Evolutionary conservation across 768 basidiomycete genomes (phyloP), one percentile per base, ranked within the genome.

Genomic region (Phlebiopsis flavidoalba): DNA sequence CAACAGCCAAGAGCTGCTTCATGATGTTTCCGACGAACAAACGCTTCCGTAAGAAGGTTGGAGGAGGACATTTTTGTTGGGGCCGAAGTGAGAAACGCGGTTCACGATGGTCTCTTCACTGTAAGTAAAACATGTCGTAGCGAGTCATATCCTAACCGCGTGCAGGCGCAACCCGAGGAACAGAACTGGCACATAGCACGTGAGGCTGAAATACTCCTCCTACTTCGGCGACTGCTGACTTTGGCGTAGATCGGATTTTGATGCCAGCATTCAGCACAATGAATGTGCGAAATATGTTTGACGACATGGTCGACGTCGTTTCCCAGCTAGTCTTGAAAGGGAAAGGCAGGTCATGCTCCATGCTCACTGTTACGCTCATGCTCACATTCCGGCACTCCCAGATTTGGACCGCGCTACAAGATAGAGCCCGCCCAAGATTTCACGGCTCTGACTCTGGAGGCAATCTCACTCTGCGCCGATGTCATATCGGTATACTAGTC

Each of bases 111-210:
- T 8, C 65, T 77, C n/a, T 79, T 78, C 65, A 77, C 76, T 36
- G 76, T 75, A 35, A 1, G 70, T 56, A 36, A 21, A 5, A 0
- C 1, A 5, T 24, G 12, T 55, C 21, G 52, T 36, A n/a, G 50
- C 37, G 19, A 17, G 3, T 35, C n/a, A 14, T 37, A 2, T 24
- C 12, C n/a, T 40, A 37, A 43, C 40, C 10, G 40, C 40, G 40
- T 43, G 40, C 35, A 63, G 70, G 79, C 80, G 0, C 65, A 75
- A 37, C 61, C 43, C 8, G 70, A 73, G 8, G 81, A 83, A 61
- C 69, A 74, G 21, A 80, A 79, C 65, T 83, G 80, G 80, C 74
- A 69, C 19, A 69, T 79, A 46, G 79, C 77, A 12, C 79, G 78
- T 79, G 64, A 56, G 76, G 6, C 10, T 36, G 6, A 19, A 1